Percentiles rank a stretch among this genome's conserved stretches.
Conservation (phyloP, 2,329 filamentous ascomycete species). For the Chalaropsis ovoidea region DNA sequence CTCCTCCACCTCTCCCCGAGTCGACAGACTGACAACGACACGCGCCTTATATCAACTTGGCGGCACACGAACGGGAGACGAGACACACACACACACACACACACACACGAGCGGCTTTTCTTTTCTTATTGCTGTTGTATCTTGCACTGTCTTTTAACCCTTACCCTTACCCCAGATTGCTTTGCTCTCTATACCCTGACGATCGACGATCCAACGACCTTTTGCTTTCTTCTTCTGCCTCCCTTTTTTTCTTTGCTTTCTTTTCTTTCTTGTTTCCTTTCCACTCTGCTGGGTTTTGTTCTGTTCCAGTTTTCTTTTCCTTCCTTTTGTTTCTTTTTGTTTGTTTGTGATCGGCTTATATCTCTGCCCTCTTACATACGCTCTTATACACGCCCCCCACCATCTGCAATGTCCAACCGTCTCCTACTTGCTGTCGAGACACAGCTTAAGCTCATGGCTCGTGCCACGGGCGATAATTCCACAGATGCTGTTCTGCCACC, state of each 20-base stretch:
- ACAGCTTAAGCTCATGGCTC: conserved; percentile 1
- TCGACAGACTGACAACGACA: too few relatives aligned
- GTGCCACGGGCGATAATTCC: not conserved
- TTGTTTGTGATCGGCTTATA: not conserved
- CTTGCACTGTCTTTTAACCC: not conserved
- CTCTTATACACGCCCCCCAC: not conserved
- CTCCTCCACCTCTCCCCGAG: not conserved
- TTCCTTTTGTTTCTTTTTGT: not conserved
- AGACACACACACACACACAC: too few relatives aligned
- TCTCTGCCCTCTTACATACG: not conserved
- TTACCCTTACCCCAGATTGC: not conserved
- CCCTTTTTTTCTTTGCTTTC: too few relatives aligned
- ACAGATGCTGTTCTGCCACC: not conserved
- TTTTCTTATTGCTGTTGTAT: too few relatives aligned
- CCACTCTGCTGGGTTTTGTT: not conserved
- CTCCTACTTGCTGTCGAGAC: not conserved
- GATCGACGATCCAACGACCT: conserved; percentile 7
- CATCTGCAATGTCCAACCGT: not conserved
- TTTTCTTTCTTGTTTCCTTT: not conserved
- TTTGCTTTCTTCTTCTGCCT: not conserved
- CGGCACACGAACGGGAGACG: too few relatives aligned
- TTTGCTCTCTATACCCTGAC: conserved; percentile 9
- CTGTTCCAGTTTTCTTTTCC: not conserved
- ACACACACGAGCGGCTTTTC: not conserved
- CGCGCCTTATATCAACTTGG: not conserved